These are phyloP conservation scores for Cladophialophora yegresii DNA, from an alignment of 2,329 filamentous ascomycete species.

Conservation along the genomic window DNA sequence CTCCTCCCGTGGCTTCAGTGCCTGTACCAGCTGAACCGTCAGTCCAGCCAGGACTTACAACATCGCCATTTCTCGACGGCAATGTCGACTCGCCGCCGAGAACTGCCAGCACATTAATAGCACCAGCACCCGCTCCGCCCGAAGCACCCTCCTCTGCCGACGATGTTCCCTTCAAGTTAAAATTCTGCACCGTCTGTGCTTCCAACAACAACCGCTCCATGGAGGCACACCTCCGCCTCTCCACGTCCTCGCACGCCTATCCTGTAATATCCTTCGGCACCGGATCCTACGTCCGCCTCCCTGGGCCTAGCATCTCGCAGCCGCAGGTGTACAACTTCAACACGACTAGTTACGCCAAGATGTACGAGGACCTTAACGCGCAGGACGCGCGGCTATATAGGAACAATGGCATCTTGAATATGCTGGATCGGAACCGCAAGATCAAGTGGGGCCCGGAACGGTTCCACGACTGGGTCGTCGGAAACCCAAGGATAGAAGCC, in stretches of 20 bases:
- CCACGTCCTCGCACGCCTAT: constrained; percentile 77
- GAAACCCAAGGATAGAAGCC: constrained; percentile 77
- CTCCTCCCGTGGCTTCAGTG: constrained; percentile 22
- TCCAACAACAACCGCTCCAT: constrained; percentile 99
- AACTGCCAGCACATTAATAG: constrained; percentile 23
- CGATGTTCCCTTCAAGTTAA: constrained; percentile 72
- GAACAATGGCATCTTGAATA: constrained; percentile 90
- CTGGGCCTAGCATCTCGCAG: constrained; percentile 85
- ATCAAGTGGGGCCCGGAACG: constrained; percentile 96
- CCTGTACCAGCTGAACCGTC: constrained; percentile 12
- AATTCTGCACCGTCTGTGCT: constrained; percentile 98
- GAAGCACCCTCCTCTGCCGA: constrained; percentile 24
- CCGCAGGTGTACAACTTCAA: constrained; percentile 99
- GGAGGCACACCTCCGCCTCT: constrained; percentile 95
- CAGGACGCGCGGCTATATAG: constrained; percentile 88
- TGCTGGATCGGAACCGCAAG: constrained; percentile 86
- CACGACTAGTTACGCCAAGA: constrained; percentile 89
- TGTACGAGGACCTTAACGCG: constrained; percentile 83
- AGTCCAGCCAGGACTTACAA: not conserved
- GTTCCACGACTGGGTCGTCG: constrained; percentile 96
- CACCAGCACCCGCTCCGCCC: constrained; percentile 24
- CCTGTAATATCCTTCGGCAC: constrained; percentile 99
- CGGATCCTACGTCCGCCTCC: constrained; percentile 87
- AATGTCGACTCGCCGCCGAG: constrained; percentile 18
- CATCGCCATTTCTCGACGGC: constrained; percentile 28